phyloP scores from a whole-genome alignment of 306 rosid genomes.

The Rosa chinensis region DNA sequence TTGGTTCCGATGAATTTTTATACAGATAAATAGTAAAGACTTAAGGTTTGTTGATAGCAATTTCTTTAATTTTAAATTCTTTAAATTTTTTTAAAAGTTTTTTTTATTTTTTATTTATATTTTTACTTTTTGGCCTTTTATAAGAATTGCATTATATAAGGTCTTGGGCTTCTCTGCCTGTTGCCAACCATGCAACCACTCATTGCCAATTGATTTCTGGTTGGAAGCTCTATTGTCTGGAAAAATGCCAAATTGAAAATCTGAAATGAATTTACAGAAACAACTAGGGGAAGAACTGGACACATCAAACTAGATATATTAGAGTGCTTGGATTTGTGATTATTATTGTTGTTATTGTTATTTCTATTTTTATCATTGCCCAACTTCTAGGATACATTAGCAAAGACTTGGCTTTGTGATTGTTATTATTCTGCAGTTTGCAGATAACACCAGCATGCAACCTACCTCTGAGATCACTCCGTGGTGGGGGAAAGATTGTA shows the following conservation, averaged over 20 bases:
- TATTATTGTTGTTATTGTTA: background rate
- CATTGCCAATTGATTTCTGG: background rate
- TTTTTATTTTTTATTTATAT: too few species aligned
- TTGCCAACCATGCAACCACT: background rate
- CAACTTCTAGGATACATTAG: background rate
- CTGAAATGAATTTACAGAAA: background rate
- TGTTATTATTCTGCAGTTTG: conserved; percentile 53
- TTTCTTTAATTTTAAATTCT: too few species aligned
- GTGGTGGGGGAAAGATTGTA: conserved; percentile 92
- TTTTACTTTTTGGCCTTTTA: background rate
- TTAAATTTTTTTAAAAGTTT: too few species aligned
- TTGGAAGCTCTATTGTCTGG: background rate
- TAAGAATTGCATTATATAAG: background rate
- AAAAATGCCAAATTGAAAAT: background rate
- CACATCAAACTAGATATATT: background rate
- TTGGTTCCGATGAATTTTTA: background rate
- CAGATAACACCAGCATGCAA: conserved; percentile 99
- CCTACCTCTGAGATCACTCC: conserved; percentile 89
- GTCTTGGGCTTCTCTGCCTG: background rate
- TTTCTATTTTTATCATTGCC: background rate
- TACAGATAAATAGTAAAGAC: background rate
- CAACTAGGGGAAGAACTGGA: background rate
- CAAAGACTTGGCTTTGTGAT: background rate
- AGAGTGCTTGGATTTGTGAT: background rate
- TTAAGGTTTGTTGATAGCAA: background rate